phyloP scores from a whole-genome alignment of 345 rosid species.

The Kandelia obovata region DNA sequence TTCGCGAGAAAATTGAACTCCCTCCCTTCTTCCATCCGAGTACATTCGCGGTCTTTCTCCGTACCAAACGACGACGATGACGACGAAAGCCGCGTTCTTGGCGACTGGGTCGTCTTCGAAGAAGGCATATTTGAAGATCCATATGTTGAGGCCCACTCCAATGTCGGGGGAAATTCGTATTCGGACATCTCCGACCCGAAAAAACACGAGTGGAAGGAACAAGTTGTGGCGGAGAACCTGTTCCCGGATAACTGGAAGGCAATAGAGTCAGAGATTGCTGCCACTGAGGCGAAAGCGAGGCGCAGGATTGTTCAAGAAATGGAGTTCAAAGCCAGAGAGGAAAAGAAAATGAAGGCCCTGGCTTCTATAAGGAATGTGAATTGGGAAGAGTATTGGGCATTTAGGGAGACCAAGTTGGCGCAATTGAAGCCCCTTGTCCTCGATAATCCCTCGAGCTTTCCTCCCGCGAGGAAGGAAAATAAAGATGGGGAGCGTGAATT shows the following conservation, averaged over 20 bases:
- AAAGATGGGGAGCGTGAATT: slow-evolving; percentile 28
- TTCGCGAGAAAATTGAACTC: slow-evolving; percentile 30
- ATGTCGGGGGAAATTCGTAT: background rate
- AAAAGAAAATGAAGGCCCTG: slow-evolving; percentile 58
- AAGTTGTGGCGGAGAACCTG: slow-evolving; percentile 43
- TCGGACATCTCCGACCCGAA: background rate
- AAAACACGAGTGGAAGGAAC: slow-evolving; percentile 12
- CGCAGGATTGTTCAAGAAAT: slow-evolving; percentile 69
- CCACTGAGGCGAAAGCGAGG: slow-evolving; percentile 67
- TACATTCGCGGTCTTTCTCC: slow-evolving; percentile 23
- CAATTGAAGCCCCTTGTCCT: slow-evolving; percentile 63
- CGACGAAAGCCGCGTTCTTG: slow-evolving; percentile 45
- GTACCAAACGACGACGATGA: slow-evolving; percentile 18
- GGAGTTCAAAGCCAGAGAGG: slow-evolving; percentile 57
- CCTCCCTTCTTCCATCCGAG: slow-evolving; percentile 36
- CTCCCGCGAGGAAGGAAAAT: slow-evolving; percentile 3
- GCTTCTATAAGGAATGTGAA: slow-evolving; percentile 53
- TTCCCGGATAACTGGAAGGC: slow-evolving; percentile 83
- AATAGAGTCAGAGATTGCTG: slow-evolving; percentile 60
- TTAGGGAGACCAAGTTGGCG: slow-evolving; percentile 58
- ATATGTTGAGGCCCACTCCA: slow-evolving; percentile 30
- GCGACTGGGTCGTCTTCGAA: slow-evolving; percentile 88
- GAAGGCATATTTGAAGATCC: slow-evolving; percentile 85
- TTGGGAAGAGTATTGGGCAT: slow-evolving; percentile 54
- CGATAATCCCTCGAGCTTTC: slow-evolving; percentile 45